These are phyloP conservation scores for Onygenales sp. DNA, from an alignment of 2,329 filamentous ascomycete species.

Conservation along the genomic window DNA sequence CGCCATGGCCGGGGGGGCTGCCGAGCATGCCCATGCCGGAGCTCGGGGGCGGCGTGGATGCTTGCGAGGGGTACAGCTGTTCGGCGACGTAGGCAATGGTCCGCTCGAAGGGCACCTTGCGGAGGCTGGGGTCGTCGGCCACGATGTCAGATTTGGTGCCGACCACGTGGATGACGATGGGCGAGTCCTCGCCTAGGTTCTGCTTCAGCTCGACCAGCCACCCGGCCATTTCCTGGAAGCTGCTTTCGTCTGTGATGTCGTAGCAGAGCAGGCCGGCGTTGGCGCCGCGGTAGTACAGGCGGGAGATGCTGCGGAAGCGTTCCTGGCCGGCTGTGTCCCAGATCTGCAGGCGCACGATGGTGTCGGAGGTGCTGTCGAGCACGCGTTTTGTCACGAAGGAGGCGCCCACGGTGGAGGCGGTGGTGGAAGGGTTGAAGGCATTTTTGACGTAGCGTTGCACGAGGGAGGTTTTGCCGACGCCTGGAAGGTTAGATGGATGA, in stretches of 20 bases:
- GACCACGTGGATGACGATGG: constrained; percentile 86
- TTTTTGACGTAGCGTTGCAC: constrained; percentile 42
- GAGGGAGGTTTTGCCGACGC: constrained; percentile 44
- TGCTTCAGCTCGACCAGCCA: constrained; percentile 80
- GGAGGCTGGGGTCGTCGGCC: constrained; percentile 64
- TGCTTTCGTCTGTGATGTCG: constrained; percentile 77
- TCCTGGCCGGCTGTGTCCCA: constrained; percentile 97
- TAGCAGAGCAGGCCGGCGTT: constrained; percentile 93
- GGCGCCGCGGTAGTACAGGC: constrained; percentile 91
- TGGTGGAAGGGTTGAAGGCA: constrained; percentile 31
- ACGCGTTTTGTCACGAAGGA: constrained; percentile 73
- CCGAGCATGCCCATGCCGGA: constrained; percentile 36
- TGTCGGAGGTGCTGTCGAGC: constrained; percentile 74
- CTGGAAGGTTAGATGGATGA: constrained; percentile 18
- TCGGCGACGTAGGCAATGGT: constrained; percentile 95
- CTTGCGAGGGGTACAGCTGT: constrained; percentile 65
- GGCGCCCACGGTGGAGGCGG: constrained; percentile 63
- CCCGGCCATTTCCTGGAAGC: constrained; percentile 83
- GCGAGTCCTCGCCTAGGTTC: constrained; percentile 56
- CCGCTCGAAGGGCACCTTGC: constrained; percentile 85
- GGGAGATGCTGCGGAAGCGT: constrained; percentile 86
- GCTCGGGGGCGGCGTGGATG: constrained; percentile 58
- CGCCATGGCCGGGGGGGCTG: constrained; percentile 20
- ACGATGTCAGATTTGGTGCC: constrained; percentile 91
- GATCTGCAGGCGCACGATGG: constrained; percentile 81